These are phyloP conservation scores for Lyophyllum semitale DNA, from an alignment of 768 basidiomycete species.

Conservation along the genomic window DNA sequence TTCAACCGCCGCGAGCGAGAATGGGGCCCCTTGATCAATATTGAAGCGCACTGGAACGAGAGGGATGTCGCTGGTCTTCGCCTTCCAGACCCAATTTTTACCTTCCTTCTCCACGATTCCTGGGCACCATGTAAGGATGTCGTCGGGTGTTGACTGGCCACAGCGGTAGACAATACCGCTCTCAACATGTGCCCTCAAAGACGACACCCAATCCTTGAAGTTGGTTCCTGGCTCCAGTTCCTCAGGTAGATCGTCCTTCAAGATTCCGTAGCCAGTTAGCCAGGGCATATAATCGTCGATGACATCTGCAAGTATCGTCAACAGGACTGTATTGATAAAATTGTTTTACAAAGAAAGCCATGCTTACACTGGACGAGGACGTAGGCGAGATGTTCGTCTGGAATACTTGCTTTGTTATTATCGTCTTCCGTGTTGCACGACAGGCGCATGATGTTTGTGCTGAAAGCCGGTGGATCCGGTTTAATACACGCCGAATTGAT, in stretches of 20 bases:
- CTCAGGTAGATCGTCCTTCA: background rate
- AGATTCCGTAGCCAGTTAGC: background rate
- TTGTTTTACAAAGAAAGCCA: background rate
- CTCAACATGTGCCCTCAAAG: background rate
- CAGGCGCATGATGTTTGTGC: background rate
- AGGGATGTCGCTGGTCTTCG: background rate
- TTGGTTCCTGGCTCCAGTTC: background rate
- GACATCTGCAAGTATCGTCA: background rate
- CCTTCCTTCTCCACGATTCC: background rate
- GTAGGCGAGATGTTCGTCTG: background rate
- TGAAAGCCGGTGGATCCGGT: background rate
- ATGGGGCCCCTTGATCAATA: no score
- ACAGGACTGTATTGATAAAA: no score
- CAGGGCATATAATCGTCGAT: background rate
- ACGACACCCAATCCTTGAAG: background rate
- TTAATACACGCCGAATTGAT: background rate
- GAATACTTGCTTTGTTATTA: background rate
- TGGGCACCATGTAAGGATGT: background rate
- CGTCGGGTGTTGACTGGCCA: background rate
- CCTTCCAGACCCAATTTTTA: background rate
- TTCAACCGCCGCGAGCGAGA: no score
- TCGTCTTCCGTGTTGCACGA: background rate
- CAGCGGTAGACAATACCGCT: background rate
- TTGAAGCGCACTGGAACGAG: background rate
- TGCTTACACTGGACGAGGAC: background rate